These are phyloP conservation scores for Pyrenophora seminiperda DNA, from an alignment of 2,329 filamentous ascomycete genomes.

Conservation along the genomic window DNA sequence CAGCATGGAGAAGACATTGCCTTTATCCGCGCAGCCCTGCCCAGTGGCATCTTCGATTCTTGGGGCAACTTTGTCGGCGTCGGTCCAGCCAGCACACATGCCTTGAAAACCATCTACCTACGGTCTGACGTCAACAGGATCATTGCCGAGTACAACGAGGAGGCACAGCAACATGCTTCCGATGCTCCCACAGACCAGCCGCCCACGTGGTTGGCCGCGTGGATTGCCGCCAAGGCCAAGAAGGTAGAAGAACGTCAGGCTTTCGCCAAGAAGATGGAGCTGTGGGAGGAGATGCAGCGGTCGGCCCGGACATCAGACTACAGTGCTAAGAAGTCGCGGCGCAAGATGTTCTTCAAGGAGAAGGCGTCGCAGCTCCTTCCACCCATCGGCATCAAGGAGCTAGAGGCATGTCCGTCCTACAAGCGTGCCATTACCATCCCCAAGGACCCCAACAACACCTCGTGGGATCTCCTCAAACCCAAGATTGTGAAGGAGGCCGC, in stretches of 20 bases:
- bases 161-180: conserved; percentile 20
- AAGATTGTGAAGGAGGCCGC: conserved; percentile 45
- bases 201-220: conserved; percentile 28
- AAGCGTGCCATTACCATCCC: conserved; percentile 48
- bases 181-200: conserved; percentile 25
- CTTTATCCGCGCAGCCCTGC: conserved; percentile 38
- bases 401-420: conserved; percentile 49
- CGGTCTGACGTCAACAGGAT: conserved; percentile 37
- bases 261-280: conserved; percentile 46
- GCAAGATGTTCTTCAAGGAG: conserved; percentile 45
- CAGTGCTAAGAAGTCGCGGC: conserved; percentile 40
- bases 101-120: conserved; percentile 42
- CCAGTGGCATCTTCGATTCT: conserved; percentile 45
- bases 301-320: conserved; percentile 38
- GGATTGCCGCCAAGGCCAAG: conserved; percentile 31
- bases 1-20: conserved; percentile 35
- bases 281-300: conserved; percentile 44
- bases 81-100: conserved; percentile 42
- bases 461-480: conserved; percentile 45
- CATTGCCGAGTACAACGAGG: conserved; percentile 30
- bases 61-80: conserved; percentile 48
- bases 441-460: conserved; percentile 45
- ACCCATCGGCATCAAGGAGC: conserved; percentile 41
- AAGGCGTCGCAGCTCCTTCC: conserved; percentile 46
- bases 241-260: conserved; percentile 38